Conservation (phyloP, 2,329 filamentous ascomycete species). For the Madurella mycetomatis region DNA sequence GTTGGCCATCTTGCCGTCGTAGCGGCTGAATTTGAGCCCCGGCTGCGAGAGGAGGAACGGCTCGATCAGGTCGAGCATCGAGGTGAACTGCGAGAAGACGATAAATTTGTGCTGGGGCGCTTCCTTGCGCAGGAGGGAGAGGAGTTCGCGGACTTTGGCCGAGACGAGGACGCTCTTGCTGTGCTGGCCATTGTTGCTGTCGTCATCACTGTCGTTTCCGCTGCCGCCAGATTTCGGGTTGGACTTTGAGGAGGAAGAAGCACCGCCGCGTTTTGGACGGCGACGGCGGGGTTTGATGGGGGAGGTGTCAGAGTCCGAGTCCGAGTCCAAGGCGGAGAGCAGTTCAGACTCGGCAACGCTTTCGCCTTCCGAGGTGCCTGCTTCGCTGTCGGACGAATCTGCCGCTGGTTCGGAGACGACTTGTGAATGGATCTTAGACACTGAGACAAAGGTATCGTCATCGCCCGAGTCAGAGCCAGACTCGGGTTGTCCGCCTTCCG, state of each 20-base stretch:
- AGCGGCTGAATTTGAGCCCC: slow-evolving; percentile 76
- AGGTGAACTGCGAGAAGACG: slow-evolving; percentile 97
- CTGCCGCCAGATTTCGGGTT: slow-evolving; percentile 26
- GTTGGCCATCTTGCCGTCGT: slow-evolving; percentile 93
- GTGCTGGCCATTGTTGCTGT: slow-evolving; percentile 35
- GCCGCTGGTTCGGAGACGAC: slow-evolving; percentile 32
- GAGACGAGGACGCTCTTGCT: slow-evolving; percentile 60
- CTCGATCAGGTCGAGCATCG: slow-evolving; percentile 94
- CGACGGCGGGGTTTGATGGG: slow-evolving; percentile 16
- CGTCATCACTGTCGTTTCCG: neutral
- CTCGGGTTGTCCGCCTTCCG: slow-evolving; percentile 21
- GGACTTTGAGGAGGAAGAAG: neutral
- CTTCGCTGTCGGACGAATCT: slow-evolving; percentile 26
- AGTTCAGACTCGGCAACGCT: slow-evolving; percentile 21
- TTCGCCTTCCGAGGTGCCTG: slow-evolving; percentile 33
- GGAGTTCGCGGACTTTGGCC: slow-evolving; percentile 85
- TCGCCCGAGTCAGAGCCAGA: slow-evolving; percentile 26
- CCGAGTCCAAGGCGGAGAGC: slow-evolving; percentile 15
- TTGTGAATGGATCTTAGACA: slow-evolving; percentile 35
- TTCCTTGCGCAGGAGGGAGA: slow-evolving; percentile 76
- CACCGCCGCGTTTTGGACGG: neutral
- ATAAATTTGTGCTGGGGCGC: slow-evolving; percentile 88
- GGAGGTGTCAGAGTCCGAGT: slow-evolving; percentile 21
- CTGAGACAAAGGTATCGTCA: slow-evolving; percentile 36
- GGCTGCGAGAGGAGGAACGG: slow-evolving; percentile 71